Base-by-base conservation (phyloP, 1,284 basidiomycete species). In the Peniophora sp. region DNA sequence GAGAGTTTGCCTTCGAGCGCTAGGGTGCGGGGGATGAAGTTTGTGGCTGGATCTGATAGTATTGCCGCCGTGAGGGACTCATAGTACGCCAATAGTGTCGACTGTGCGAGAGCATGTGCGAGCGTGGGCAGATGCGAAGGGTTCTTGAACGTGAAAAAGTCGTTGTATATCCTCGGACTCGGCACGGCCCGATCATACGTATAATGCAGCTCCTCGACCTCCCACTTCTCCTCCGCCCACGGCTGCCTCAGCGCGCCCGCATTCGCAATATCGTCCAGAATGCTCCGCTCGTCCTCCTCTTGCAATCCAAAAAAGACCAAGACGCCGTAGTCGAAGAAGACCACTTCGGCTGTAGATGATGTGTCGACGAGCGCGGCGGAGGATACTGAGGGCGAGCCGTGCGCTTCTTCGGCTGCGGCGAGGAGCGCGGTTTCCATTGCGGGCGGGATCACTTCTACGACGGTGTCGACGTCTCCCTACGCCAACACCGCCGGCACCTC, bases 81-180 rank as follows among this genome's bases (percentile, higher is more conserved):
- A 63, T 93, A 97, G 57, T 87, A 87, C 8, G 87, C 88, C 3
- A 97, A 79, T 47, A 97, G 85, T 0, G 94, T 97, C 5, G 91
- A 94, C 68, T 98, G 94, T 0, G 94, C 95, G 36, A 97, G 81
- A 1, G 94, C 95, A 57, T 97, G 95, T 0, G 95, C 84, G 49
- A 97, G 76, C 63, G 88, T 90, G 35, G 89, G 80, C 27, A 92
- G 78, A 59, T 93, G 90, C 0, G 90, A 93, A 43, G 83, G 84
- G 0, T 88, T 86, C 75, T 96, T 92, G 68, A 96, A 85, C 14
- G 92, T 94, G 71, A 94, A 94, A 65, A 94, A 92, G 65, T 94
- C 91, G 57, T 94, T 92, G 67, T 91, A 91, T 60, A 96, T 92
- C 52, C 88, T 81, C 39, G 86, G 92, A 61, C 85, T 93, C 18